Conservation (phyloP, 2,329 filamentous ascomycete species). For the Fusarium paranaense region DNA sequence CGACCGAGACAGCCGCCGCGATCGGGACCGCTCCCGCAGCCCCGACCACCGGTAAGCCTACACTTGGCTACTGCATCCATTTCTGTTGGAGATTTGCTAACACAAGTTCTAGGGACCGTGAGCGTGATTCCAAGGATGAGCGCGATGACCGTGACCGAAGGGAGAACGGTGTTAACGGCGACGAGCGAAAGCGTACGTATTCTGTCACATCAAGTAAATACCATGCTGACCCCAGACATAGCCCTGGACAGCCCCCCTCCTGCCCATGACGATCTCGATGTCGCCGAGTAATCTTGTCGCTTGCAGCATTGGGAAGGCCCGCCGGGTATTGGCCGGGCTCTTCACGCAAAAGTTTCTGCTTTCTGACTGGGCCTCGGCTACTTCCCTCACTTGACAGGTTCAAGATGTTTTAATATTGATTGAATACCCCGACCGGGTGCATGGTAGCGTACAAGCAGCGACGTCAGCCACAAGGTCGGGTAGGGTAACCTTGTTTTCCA, state of each 20-base stretch:
- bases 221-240: constrained; percentile 47
- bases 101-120: constrained; percentile 57
- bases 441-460: constrained; percentile 41
- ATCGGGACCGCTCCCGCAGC: constrained; percentile 81
- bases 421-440: constrained; percentile 32
- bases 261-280: constrained; percentile 94
- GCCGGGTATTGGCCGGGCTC: constrained; percentile 23
- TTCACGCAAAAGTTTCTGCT: constrained; percentile 40
- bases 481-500: constrained; percentile 29
- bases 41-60: constrained; percentile 69
- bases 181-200: constrained; percentile 86
- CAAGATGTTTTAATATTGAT: constrained; percentile 39
- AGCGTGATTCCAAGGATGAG: constrained; percentile 71
- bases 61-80: background rate
- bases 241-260: constrained; percentile 82
- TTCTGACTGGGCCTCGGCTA: constrained; percentile 35
- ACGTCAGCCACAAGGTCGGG: constrained; percentile 28
- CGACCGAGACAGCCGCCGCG: constrained; percentile 79
- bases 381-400: constrained; percentile 38
- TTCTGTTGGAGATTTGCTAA: constrained; percentile 14
- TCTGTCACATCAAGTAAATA: background rate
- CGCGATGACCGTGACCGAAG: constrained; percentile 79
- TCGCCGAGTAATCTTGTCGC: constrained; percentile 74
- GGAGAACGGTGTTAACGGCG: constrained; percentile 83
- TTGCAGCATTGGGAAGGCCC: constrained; percentile 10